Evolutionary conservation across 345 rosid species (phyloP), one percentile per base, ranked within the genome.

Genomic region (Lumnitzera littorea): DNA sequence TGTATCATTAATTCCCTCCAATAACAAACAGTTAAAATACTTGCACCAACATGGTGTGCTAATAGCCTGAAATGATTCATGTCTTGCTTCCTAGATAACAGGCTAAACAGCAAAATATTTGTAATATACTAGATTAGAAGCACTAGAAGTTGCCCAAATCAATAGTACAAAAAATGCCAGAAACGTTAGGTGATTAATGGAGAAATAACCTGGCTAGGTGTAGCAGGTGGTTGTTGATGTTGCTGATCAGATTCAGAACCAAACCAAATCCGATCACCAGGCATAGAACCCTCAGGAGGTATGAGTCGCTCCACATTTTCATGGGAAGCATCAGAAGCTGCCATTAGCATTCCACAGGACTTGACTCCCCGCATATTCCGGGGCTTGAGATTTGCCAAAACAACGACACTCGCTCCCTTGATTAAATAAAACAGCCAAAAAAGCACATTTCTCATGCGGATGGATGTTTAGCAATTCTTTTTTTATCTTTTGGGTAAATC

Each of bases 311-410:
- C 96, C 24, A 89, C 86, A 62, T 78, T 85, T 62, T 89, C 81
- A 69, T 89, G 96, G 25, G 90, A 64, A 1, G 78, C 75, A 68
- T 87, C 96, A 9, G 96, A 89, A 43, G 98, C 96, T 76, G 90
- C 89, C 70, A 89, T 64, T 41, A 92, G 83, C 98, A 87, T 92
- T 24, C 98, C 98, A 62, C 47, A 74, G 15, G 98, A 92, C 79
- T 92, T 89, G 0, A 92, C 88, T 25, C 98, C 98, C 27, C 96
- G 88, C 96, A 92, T 92, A 65, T 85, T 92, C 74, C 98, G 80
- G 1, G 98, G 79, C 79, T 92, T 89, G 43, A 92, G 69, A 75
- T 92, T 92, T 52, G 96, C 90, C 53, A 92, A 74, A 16, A 92
- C 98, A 60, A 82, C 91, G 11, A 89, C 98, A 71, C 75, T 63